Evolutionary conservation across 1,284 basidiomycete species (phyloP), one percentile per base, ranked within the genome.

Genomic region (Taiwanofungus camphoratus): DNA sequence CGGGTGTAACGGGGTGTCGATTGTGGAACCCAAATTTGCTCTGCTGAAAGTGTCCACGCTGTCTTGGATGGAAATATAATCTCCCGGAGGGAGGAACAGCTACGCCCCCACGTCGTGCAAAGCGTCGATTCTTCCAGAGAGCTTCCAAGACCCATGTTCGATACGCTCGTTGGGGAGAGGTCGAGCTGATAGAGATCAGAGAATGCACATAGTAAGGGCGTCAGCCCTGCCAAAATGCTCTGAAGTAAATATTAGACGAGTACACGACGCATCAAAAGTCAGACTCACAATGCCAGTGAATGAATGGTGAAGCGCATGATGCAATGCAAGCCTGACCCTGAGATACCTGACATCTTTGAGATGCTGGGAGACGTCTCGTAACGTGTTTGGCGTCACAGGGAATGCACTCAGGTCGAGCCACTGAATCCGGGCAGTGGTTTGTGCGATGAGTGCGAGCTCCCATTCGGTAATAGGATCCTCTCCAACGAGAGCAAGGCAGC

Each of bases 271-370:
- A 29, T 8, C n/a, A 29, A 29, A 29, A 1, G 26, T 29, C 9
- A 9, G n/a, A 73, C 79, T 77, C 64, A 80, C 80, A 62, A 81
- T 79, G 38, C 80, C 79, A 19, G 75, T 74, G 45, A 80, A 66
- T 22, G 78, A 70, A 52, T 75, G 78, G 52, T 82, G 79, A 27
- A 82, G 66, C 2, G 79, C 82, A 53, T 82, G 79, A 35, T 78
- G 64, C 16, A 83, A 64, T n/a, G 79, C 78, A 36, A 83, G 70
- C 51, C 67, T 70, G 40, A 82, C 66, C 47, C 69, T 69, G 53
- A 82, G 64, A 31, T 60, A 65, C 55, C 76, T 69, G 36, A 82
- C 57, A 39, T 64, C 64, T 33, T 67, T 62, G 42, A 82, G 65
- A 55, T 74, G 67, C 22, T 62, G 65, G 35, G 79, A 74, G 52